Evolutionary conservation across 306 rosid genomes (phyloP), one percentile per base, ranked within the genome.

Genomic region (Pachyrhizus erosus): DNA sequence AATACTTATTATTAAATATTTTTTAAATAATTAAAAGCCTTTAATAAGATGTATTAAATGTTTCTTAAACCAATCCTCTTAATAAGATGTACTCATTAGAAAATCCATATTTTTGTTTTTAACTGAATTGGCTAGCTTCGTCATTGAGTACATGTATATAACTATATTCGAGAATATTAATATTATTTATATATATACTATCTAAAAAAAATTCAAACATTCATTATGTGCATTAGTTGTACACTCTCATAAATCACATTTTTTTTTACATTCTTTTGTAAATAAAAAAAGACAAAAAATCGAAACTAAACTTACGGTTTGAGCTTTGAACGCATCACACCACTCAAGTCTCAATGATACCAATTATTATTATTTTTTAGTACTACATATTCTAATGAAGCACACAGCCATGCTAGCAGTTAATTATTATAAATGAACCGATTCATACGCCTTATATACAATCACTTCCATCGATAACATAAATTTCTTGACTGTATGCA

Each of bases 401-500:
- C 29, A 68, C 69, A 68, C 31, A 60, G 49, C 51, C 74, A 77
- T 46, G 37, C 7, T 12, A 64, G 65, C 40, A 48, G 66, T 46
- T 42, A 70, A 11, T 70, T 42, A 42, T 51, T 67, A 33, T 58
- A 42, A 42, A 12, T 21, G 42, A 72, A 46, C 48, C 78, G 55
- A 72, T 80, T 80, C 45, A 67, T 33, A 62, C 58, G 34, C 48
- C 68, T 62, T 11, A 40, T 42, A 45, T 49, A 81, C 18, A 73
- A 73, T 48, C 75, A 65, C 60, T 74, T 51, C 76, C 80, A 64
- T 82, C 64, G 81, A 55, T 52, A 82, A 20, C 81, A 14, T 55
- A 66, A 75, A 75, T 54, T 67, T 69, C 33, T 75, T 82, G 80
- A 82, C 85, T 13, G 31, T 65, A 67, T 67, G 58, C 85, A 31